Evolutionary conservation across 306 rosid species (phyloP).

Genomic region (Pueraria montana): DNA sequence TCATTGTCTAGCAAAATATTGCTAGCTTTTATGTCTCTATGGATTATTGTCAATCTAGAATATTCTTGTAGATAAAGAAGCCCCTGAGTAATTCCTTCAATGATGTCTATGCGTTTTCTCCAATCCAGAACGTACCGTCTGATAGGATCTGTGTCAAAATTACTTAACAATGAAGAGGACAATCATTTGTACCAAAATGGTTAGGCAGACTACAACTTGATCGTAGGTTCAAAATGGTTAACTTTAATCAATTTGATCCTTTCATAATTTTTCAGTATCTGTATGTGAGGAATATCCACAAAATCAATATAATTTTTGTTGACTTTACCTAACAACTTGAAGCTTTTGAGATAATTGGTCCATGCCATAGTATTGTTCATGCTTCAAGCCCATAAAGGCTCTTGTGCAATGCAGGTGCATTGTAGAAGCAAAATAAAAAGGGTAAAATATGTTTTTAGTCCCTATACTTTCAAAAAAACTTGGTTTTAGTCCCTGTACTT

Average conservation of each 20-base stretch:
- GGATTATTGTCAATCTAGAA: constrained; percentile 49
- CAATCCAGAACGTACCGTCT: constrained; percentile 38
- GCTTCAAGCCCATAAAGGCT: no score
- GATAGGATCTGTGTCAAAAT: constrained; percentile 36
- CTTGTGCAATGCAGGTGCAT: no score
- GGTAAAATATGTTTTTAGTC: no score
- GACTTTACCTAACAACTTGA: neutral
- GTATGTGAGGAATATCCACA: neutral
- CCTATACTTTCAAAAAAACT: no score
- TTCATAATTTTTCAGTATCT: neutral
- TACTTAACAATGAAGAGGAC: no score
- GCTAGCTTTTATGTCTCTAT: constrained; percentile 52
- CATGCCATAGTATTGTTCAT: no score
- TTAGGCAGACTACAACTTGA: neutral
- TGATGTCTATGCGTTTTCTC: constrained; percentile 42
- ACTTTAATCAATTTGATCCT: neutral
- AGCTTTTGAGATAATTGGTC: no score
- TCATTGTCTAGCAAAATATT: constrained; percentile 47
- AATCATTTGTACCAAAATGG: neutral
- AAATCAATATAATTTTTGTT: no score
- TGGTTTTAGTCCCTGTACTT: no score
- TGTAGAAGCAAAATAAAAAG: no score
- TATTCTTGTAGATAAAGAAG: constrained; percentile 58
- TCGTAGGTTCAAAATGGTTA: neutral
- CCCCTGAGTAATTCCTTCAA: constrained; percentile 56